Evolutionary conservation across 164 flowering plant genomes (phyloP).

Genomic region (Tetrastigma voinierianum): DNA sequence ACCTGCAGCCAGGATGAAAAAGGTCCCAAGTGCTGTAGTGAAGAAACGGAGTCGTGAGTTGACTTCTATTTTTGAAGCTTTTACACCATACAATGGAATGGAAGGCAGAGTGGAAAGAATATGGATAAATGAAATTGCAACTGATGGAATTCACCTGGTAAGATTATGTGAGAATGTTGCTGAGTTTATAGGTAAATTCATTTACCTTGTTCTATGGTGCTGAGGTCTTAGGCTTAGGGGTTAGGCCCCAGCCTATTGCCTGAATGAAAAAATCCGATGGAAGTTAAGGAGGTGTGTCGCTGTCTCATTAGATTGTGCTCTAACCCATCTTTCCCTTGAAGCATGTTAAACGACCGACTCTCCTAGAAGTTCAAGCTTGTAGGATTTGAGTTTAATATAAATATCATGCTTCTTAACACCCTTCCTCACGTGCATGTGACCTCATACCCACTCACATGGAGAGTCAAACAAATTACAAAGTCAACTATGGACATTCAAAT

Average conservation of each 20-base stretch:
- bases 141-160: slow-evolving; percentile 94
- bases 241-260: background rate
- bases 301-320: too few species aligned
- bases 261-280: background rate
- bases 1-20: slow-evolving; percentile 99
- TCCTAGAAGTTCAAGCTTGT: too few species aligned
- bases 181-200: background rate
- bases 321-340: too few species aligned
- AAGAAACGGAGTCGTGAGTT: slow-evolving; percentile 94
- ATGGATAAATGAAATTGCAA: slow-evolving; percentile 93
- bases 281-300: too few species aligned
- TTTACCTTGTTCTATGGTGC: background rate
- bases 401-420: too few species aligned
- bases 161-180: slow-evolving; percentile 14
- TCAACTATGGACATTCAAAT: too few species aligned
- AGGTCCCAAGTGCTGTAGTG: slow-evolving; percentile 81
- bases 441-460: too few species aligned
- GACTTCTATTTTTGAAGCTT: slow-evolving; percentile 88
- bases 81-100: slow-evolving; percentile 87
- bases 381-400: too few species aligned
- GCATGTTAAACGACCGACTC: too few species aligned
- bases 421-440: too few species aligned
- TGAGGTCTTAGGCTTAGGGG: background rate
- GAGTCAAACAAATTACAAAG: too few species aligned
- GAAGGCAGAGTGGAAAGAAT: slow-evolving; percentile 85